Base-by-base conservation (phyloP, 345 rosid species). In the Salix dunnii region DNA sequence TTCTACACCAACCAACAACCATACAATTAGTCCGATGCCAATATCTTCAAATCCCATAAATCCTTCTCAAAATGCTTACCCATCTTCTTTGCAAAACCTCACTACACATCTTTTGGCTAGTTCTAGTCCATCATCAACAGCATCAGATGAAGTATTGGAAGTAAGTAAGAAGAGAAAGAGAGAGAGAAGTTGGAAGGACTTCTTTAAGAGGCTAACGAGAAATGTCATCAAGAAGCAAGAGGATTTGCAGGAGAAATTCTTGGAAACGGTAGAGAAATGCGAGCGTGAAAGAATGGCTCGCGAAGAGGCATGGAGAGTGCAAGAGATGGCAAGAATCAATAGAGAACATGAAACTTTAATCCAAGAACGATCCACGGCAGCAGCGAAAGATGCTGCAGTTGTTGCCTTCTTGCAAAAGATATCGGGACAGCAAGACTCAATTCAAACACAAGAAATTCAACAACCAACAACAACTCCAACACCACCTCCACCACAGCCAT, bases 381-480 rank as follows among this genome's bases (percentile, higher is more conserved):
- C 89, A 0, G 92, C 93, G 38, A 91, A 91, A 84, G 94, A 93
- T 68, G 85, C 97, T 30, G 92, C 96, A 6, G 90, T 95, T 69
- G 81, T 91, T 60, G 84, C 94, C 9, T 89, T 93, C 82, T 79
- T 95, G 79, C 92, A 93, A 74, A 93, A 93, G 85, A 83, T 93
- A 48, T 85, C 97, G 0, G 92, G 85, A 25, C 87, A 88, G 76
- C 69, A 81, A 14, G 53, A 64, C 43, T 20, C 81, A 0, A 66
- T 76, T 17, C 84, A 76, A 58, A 40, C 21, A 7, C 43, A 53
- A 21, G 60, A 68, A 28, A 73, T 27, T 68, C 36, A 49, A 53
- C 62, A 13, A 3, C 75, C 55, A 27, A 31, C 17, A 12, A 42
- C 46, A 42, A 11, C 46, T 10, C 33, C 21, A 25, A 46, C 62